Evolutionary conservation across 1,284 basidiomycete genomes (phyloP).

Genomic region (Apiotrichum porosum): DNA sequence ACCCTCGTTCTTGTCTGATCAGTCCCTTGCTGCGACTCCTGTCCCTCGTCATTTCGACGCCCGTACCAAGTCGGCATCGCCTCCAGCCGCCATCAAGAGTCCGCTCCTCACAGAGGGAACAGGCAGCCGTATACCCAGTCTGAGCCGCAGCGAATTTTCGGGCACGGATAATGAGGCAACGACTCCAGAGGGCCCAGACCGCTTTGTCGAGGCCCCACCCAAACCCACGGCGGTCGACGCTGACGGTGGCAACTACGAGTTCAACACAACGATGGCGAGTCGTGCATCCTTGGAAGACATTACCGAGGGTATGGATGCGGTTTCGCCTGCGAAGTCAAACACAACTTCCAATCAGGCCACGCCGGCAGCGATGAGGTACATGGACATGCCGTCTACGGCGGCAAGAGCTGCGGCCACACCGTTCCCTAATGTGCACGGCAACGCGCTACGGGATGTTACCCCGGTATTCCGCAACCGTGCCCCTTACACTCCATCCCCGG

Average conservation of each 20-base stretch:
- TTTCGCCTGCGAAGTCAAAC: not conserved
- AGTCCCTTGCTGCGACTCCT: conserved; percentile 1
- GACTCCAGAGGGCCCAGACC: conserved; percentile 34
- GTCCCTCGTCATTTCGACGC: conserved; percentile 2
- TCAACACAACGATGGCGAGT: too few species aligned
- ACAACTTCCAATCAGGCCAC: not conserved
- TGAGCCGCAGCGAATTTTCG: conserved; percentile 39
- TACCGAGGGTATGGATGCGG: too few species aligned
- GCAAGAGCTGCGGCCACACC: conserved; percentile 15
- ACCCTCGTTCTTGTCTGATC: not conserved
- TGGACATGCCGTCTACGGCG: conserved; percentile 16
- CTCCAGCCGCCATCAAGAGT: too few species aligned
- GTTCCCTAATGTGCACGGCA: conserved; percentile 2
- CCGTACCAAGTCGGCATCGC: too few species aligned
- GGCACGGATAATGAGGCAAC: conserved; percentile 34
- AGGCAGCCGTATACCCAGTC: conserved; percentile 30
- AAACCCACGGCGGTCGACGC: not conserved
- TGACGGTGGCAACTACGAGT: not conserved
- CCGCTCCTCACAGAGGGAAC: too few species aligned
- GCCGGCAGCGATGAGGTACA: conserved; percentile 12
- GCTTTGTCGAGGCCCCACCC: conserved; percentile 2
- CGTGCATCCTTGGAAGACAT: too few species aligned
- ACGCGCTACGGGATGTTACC: conserved; percentile 29
- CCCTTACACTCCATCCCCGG: conserved; percentile 6
- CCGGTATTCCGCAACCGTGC: conserved; percentile 20